These are phyloP conservation scores for Pisolithus microcarpus DNA, from an alignment of 768 basidiomycete species.

Conservation along the genomic window DNA sequence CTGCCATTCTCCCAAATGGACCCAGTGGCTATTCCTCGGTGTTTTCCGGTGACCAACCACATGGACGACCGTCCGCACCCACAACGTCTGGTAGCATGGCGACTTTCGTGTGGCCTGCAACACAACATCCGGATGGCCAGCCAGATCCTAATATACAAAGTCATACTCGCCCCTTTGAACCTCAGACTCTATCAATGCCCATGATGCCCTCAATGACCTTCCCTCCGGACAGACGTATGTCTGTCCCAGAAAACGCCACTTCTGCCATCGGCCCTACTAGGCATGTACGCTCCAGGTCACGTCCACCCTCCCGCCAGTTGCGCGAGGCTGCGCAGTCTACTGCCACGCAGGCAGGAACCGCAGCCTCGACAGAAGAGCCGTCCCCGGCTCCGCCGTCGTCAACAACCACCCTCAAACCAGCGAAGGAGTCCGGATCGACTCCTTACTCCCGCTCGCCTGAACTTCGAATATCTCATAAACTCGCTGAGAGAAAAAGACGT, in stretches of 20 bases:
- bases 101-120: slow-evolving; percentile 67
- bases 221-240: slow-evolving; percentile 66
- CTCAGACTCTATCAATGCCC: slow-evolving; percentile 37
- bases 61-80: slow-evolving; percentile 50
- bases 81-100: slow-evolving; percentile 56
- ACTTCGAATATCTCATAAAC: slow-evolving; percentile 89
- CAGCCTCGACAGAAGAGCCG: slow-evolving; percentile 35
- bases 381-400: slow-evolving; percentile 31
- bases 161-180: slow-evolving; percentile 42
- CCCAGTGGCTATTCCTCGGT: slow-evolving; percentile 49
- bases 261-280: slow-evolving; percentile 41
- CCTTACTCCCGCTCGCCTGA: slow-evolving; percentile 96
- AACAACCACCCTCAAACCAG: slow-evolving; percentile 27
- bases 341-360: slow-evolving; percentile 31
- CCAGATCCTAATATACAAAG: slow-evolving; percentile 37
- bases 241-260: slow-evolving; percentile 54
- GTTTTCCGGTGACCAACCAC: slow-evolving; percentile 58
- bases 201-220: slow-evolving; percentile 57
- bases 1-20: slow-evolving; percentile 60
- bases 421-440: slow-evolving; percentile 50
- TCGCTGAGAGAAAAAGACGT: slow-evolving; percentile 92
- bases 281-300: slow-evolving; percentile 58
- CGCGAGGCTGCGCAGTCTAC: slow-evolving; percentile 36
- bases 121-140: slow-evolving; percentile 39
- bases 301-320: slow-evolving; percentile 60